Evolutionary conservation across 805 yeast species (phyloP), one percentile per base, ranked within the genome.

Genomic region (Yarrowia sp.): DNA sequence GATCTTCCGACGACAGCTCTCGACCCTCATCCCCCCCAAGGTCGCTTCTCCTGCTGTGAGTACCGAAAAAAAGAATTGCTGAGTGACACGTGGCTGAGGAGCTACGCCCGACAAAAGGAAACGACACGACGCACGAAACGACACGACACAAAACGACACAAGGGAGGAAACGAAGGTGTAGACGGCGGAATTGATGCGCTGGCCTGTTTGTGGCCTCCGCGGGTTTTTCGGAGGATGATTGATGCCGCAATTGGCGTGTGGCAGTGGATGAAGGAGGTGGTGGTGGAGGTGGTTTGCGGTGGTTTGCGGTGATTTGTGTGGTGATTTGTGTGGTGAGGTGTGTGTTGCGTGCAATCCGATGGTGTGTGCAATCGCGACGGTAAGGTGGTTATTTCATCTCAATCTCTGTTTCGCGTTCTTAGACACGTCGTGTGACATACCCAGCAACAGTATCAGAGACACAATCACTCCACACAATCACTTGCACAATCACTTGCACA

Each of bases 1-100:
- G 80, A 81, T 91, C 77, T 81, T 85, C 73, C 92, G 89, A 86
- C 92, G 99, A 81, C 87, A 87, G 71, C 83, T 93, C 77, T 91
- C 98, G 68, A 88, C 97, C 72, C 83, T 93, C 80, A 92, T 93
- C 74, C 99, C 99, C 71, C 99, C 99, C 76, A 93, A 93, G 93
- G 86, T 93, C 74, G 97, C 97, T 63, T 91, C 97, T 66, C 94
- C 97, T 49, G 83, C 86, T 78, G 93, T 87, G 83, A 71, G 92
- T 81, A 51, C 32, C 19, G 13, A 24, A 19, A 24, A 36, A 24
- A 35, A 27, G n/a, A 25, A 13, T 18, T 22, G 60, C 46, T n/a
- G n/a, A 27, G 18, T 18, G 46, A 18, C 35, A 29, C 35, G 46
- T 35, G 35, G 60, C 27, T 22, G 27, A 5, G 33, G 14, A 16